Conservation (phyloP, 2,329 filamentous ascomycete genomes). For the Trichoderma sp. region DNA sequence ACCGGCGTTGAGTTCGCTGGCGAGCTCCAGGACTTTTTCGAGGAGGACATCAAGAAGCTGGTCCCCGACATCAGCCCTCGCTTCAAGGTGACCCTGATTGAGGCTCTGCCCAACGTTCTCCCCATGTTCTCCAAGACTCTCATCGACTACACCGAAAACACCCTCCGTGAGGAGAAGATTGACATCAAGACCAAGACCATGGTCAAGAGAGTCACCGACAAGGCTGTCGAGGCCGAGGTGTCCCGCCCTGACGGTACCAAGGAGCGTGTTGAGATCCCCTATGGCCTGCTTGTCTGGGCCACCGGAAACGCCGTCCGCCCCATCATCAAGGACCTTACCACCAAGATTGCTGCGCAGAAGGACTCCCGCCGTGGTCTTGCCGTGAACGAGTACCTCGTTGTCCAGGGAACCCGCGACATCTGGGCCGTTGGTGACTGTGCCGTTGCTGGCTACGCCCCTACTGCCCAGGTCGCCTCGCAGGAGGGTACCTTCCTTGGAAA, state of each 20-base stretch:
- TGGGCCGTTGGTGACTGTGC: constrained; percentile 98
- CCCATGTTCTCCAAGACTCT: constrained; percentile 99
- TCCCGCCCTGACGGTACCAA: constrained; percentile 82
- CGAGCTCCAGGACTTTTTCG: constrained; percentile 98
- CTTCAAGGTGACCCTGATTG: constrained; percentile 96
- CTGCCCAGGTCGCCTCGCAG: constrained; percentile 92
- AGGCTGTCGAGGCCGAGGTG: constrained; percentile 85
- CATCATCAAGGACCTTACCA: constrained; percentile 87
- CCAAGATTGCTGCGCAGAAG: constrained; percentile 89
- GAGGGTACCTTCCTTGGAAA: constrained; percentile 93
- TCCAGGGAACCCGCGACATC: constrained; percentile 94
- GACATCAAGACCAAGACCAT: constrained; percentile 97
- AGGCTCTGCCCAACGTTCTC: constrained; percentile 92
- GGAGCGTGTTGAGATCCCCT: constrained; percentile 77
- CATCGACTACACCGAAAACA: constrained; percentile 99
- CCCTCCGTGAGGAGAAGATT: constrained; percentile 98
- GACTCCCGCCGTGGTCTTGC: constrained; percentile 91
- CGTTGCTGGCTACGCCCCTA: constrained; percentile 95
- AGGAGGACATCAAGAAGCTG: constrained; percentile 96
- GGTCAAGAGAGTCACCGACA: constrained; percentile 95
- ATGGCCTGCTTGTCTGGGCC: constrained; percentile 95
- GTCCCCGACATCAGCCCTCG: constrained; percentile 91
- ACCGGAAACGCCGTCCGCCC: constrained; percentile 93
- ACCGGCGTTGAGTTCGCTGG: constrained; percentile 98
- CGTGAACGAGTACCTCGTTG: constrained; percentile 98